Evolutionary conservation across 495 filamentous ascomycete species (phyloP), one percentile per base, ranked within the genome.

Genomic region (Corynascus novoguineensis): DNA sequence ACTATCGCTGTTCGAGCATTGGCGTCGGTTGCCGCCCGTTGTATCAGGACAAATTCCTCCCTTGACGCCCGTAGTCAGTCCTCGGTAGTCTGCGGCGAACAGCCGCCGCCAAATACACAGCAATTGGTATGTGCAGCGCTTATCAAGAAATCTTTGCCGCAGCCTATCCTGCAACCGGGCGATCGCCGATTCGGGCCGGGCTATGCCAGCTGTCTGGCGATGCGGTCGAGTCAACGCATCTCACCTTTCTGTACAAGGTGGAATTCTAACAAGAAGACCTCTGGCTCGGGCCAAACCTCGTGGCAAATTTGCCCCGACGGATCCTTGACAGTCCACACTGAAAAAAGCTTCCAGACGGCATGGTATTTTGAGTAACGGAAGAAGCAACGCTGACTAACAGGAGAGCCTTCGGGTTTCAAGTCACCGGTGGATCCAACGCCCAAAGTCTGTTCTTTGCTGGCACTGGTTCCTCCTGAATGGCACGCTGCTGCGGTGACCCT

Each of bases 21-120:
- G 47, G 31, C 32, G 3, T 38, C 50, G 47, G 37, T 25, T 54
- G 53, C 29, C 21, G 31, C 10, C 28, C 1, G 47, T 17, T 53
- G 53, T 60, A 11, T 60, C 58, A 60, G 46, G 35, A 27, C 37
- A 7, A 5, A 5, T 4, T 56, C 17, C 15, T 7, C 19, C 25
- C 17, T 51, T 17, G 45, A 34, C 25, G 19, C 9, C 50, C 54
- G 53, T 38, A 5, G 40, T 22, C 51, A 50, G 24, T n/a, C n/a
- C n/a, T n/a, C 25, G 22, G 24, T 17, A 44, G 7, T 19, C 2
- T 40, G 11, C 5, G 15, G 11, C 2, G n/a, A n/a, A n/a, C n/a
- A n/a, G n/a, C n/a, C n/a, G n/a, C n/a, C n/a, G n/a, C n/a, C n/a
- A n/a, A n/a, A n/a, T n/a, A n/a, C n/a, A n/a, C n/a, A n/a, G n/a